Evolutionary conservation across 2,329 filamentous ascomycete species (phyloP).

Genomic region (Fusarium drepaniforme): DNA sequence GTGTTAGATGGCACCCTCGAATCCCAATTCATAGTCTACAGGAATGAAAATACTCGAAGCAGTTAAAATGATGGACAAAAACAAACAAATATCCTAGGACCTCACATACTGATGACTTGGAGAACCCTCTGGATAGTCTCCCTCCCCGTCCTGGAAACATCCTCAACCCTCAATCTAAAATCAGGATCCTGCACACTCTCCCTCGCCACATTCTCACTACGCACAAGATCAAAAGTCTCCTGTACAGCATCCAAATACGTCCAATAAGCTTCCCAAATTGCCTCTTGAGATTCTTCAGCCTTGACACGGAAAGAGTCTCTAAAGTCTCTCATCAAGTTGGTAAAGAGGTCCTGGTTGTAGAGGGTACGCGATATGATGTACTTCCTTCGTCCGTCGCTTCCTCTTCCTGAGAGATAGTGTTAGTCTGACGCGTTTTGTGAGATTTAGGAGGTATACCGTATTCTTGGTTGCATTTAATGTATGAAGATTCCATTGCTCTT

Average conservation of each 20-base stretch:
- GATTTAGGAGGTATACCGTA: no score
- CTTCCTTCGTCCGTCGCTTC: conserved; percentile 50
- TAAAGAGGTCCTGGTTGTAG: conserved; percentile 50
- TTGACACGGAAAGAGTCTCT: conserved; percentile 35
- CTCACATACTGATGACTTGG: no score
- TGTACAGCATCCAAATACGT: conserved; percentile 45
- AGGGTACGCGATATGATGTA: no score
- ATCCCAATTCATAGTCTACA: neutral
- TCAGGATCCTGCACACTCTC: conserved; percentile 53
- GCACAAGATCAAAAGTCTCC: conserved; percentile 51
- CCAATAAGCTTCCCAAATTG: no score
- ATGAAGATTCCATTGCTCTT: no score
- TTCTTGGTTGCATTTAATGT: no score
- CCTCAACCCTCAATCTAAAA: conserved; percentile 49
- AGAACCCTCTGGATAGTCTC: conserved; percentile 13
- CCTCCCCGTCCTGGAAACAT: neutral
- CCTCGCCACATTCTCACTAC: conserved; percentile 51
- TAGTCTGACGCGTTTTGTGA: no score
- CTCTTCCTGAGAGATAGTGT: conserved; percentile 43
- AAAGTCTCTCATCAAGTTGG: conserved; percentile 45
- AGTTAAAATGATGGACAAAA: neutral
- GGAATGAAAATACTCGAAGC: neutral
- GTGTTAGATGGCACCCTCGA: neutral
- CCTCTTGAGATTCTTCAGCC: conserved; percentile 38
- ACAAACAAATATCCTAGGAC: neutral